Percentiles rank a stretch among this genome's conserved stretches.
phyloP scores from a whole-genome alignment of 306 rosid genomes.

The Lablab purpureus region DNA sequence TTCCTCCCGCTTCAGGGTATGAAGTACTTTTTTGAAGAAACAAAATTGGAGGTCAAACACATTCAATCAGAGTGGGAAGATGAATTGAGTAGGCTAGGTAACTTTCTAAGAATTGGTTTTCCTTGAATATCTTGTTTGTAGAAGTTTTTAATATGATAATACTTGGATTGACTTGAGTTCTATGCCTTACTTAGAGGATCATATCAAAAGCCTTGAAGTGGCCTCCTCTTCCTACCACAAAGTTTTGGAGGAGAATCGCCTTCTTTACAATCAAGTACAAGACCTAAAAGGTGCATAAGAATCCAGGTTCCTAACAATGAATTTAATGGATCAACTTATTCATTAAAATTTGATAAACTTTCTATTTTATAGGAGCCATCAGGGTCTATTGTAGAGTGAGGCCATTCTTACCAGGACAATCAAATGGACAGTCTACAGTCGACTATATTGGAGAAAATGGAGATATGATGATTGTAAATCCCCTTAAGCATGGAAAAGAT shows the following conservation, averaged over 20 bases:
- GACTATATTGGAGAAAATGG: conserved; percentile 99
- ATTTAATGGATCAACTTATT: conserved; percentile 11
- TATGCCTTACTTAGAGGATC: conserved; percentile 61
- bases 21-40: conserved; percentile 73
- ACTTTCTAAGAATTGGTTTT: conserved; percentile 39
- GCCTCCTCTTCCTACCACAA: conserved; percentile 90
- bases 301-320: conserved; percentile 16
- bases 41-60: conserved; percentile 71
- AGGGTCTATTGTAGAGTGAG: conserved; percentile 96
- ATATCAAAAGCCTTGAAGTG: conserved; percentile 80
- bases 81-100: conserved; percentile 84
- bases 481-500: conserved; percentile 88
- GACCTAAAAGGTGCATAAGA: conserved; percentile 86
- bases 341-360: conserved; percentile 5
- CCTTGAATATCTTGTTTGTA: conserved; percentile 20
- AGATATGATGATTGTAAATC: conserved; percentile 90
- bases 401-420: conserved; percentile 84
- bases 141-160: conserved; percentile 3
- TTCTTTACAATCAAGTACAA: conserved; percentile 94
- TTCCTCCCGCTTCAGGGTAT: conserved; percentile 60
- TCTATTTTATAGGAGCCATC: conserved; percentile 70
- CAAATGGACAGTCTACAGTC: conserved; percentile 73
- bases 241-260: conserved; percentile 90
- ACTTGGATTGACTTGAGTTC: conserved; percentile 40
- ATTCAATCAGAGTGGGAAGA: conserved; percentile 78